Conservation (phyloP, 768 basidiomycete genomes). For the Suillus ampliporus region DNA sequence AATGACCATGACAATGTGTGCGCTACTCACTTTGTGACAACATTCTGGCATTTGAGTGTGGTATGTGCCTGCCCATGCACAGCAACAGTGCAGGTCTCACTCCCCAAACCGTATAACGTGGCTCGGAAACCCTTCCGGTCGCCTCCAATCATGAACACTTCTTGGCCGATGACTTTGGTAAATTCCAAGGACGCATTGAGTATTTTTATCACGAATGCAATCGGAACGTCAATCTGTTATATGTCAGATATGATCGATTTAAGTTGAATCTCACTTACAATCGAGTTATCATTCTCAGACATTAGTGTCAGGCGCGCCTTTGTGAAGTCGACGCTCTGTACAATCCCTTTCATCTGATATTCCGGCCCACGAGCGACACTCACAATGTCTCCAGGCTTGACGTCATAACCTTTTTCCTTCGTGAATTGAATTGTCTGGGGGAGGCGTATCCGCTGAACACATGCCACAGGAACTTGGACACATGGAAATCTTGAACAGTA, state of each 20-base stretch:
- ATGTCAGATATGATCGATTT: background rate
- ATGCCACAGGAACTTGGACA: too few relatives aligned
- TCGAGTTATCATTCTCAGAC: background rate
- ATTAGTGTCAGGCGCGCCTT: background rate
- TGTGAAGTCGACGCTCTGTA: background rate
- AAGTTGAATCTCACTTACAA: background rate
- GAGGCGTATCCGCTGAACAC: too few relatives aligned
- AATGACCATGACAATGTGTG: background rate
- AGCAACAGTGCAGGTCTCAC: background rate
- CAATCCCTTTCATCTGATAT: too few relatives aligned
- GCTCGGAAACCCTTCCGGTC: background rate
- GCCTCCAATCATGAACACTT: background rate
- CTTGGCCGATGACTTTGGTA: background rate
- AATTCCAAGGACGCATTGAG: background rate
- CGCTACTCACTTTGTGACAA: background rate
- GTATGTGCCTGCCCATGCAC: background rate
- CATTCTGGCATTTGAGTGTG: background rate
- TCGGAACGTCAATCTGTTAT: background rate
- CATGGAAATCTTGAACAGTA: too few relatives aligned
- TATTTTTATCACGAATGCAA: background rate
- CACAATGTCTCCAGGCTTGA: too few relatives aligned
- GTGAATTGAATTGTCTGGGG: too few relatives aligned
- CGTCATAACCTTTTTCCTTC: too few relatives aligned
- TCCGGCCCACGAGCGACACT: too few relatives aligned
- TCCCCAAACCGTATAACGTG: background rate